Base-by-base conservation (phyloP, 129 eudicot genomes). In the Glebionis coronaria region DNA sequence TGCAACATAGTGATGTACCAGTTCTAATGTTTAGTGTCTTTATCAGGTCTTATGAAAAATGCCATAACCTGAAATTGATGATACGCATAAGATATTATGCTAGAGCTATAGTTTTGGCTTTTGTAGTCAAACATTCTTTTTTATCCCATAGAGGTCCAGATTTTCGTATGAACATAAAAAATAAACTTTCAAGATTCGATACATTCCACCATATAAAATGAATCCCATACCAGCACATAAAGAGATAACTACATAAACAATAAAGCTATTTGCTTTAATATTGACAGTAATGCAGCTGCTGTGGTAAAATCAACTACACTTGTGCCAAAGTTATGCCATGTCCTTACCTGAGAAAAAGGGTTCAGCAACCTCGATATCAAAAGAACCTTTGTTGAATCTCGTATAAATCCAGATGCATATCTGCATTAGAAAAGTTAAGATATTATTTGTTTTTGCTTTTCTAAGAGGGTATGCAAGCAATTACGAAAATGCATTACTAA, bases 181-280 rank as follows among this genome's bases (percentile, higher is more conserved):
- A 18, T 2, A 12, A 44, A 35, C 28, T 61, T 56, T 46, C 46
- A 44, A 3, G 44, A 31, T 4, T n/a, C 14, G 4, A 42, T 76
- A 85, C 96, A 89, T 88, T 65, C 88, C 89, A 45, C 96, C 96
- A 61, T 85, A 88, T 57, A 88, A 71, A 81, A 88, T 60, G 73
- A 88, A 88, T 6, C 92, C 96, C 12, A 85, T 59, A 40, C 89
- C 96, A 64, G 92, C 96, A 69, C 55, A 59, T 47, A 82, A 79
- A 0, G 91, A 88, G 69, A 73, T 65, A 64, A 79, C 96, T 88
- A 80, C 84, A 84, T 50, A 76, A 50, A 82, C 31, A 60, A 63
- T 19, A 19, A 44, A 28, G 44, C 29, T 58, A 23, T 29, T 69
- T 50, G 28, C 35, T 58, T 73, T 35, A 45, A 50, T 35, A 21